Base-by-base conservation (phyloP, 2,329 filamentous ascomycete species). In the Ilyonectria sp. region DNA sequence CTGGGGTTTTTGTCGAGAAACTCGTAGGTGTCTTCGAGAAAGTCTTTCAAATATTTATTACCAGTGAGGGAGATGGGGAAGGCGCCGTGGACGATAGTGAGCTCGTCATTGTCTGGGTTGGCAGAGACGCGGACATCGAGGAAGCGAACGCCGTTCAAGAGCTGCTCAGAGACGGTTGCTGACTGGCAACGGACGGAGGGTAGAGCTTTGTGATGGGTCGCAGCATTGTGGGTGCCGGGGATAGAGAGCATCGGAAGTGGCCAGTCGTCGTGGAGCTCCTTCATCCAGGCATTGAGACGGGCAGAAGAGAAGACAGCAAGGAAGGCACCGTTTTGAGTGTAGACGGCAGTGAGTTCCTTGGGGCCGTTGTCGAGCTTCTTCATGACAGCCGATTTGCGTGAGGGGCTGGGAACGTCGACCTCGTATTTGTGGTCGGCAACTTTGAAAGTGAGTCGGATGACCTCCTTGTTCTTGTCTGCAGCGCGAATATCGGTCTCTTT, bases 161-260 rank as follows among this genome's bases (percentile, higher is more conserved):
- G 89, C 81, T 99, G 96, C 60, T 92, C 89, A 55, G 86, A 85
- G 6, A 97, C 87, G 68, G 89, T 86, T 19, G 95, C 94, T 37
- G 93, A 91, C 82, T 99, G 96, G 81, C 96, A 98, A 44, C 96
- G 92, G 43, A 98, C 96, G 1, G 94, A 97, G 1, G 96, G 96
- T 6, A 98, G 87, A 13, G 96, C 95, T 55, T 89, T 87, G 84
- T 97, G 87, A 82, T 89, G 92, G 10, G 95, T 97, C 7, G 96
- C 94, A 19, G 93, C 94, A 83, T 99, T 98, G 85, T 99, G 96
- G 0, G 96, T 98, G 70, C 96, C 96, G 0, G 96, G 96, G 69
- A 98, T 96, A 56, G 93, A 96, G 56, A 99, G 89, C 3, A 92
- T 87, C 1, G 93, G 93, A 5, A 98, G 85, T 1, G 94, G 90